phyloP scores from a whole-genome alignment of 306 rosid genomes.

The Sphenostylis stenocarpa region DNA sequence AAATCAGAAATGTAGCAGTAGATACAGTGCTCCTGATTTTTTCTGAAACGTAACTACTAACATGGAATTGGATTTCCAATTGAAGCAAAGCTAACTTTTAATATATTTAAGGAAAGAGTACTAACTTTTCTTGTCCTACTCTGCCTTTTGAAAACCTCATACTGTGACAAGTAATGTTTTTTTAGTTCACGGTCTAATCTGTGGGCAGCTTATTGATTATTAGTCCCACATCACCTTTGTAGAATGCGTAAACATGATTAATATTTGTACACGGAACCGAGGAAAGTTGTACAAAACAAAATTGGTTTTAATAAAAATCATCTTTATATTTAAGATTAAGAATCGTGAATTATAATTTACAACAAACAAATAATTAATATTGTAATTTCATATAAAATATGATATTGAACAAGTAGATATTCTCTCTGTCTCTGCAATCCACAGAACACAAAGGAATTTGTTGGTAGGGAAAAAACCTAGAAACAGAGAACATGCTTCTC shows the following conservation, averaged over 20 bases:
- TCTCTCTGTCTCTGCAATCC: neutral
- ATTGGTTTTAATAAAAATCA: neutral
- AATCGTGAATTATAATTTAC: no score
- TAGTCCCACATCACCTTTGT: neutral
- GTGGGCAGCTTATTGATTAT: slow-evolving; percentile 28
- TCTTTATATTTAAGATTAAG: no score
- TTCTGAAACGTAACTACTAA: neutral
- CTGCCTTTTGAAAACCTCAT: neutral
- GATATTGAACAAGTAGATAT: neutral
- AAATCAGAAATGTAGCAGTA: neutral
- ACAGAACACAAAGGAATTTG: neutral
- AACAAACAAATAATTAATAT: no score
- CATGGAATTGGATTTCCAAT: neutral
- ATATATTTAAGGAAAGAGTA: slow-evolving; percentile 21
- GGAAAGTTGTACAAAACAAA: neutral
- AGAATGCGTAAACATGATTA: neutral
- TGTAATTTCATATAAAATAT: neutral
- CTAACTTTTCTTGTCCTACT: slow-evolving; percentile 12
- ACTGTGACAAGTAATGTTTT: neutral
- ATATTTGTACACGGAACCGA: neutral
- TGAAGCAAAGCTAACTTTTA: slow-evolving; percentile 24
- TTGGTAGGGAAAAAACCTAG: neutral
- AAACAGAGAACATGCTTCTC: neutral
- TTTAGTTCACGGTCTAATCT: neutral
- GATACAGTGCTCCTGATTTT: slow-evolving; percentile 10